phyloP scores from a whole-genome alignment of 1,284 basidiomycete species.

The Trichosporon sp. region DNA sequence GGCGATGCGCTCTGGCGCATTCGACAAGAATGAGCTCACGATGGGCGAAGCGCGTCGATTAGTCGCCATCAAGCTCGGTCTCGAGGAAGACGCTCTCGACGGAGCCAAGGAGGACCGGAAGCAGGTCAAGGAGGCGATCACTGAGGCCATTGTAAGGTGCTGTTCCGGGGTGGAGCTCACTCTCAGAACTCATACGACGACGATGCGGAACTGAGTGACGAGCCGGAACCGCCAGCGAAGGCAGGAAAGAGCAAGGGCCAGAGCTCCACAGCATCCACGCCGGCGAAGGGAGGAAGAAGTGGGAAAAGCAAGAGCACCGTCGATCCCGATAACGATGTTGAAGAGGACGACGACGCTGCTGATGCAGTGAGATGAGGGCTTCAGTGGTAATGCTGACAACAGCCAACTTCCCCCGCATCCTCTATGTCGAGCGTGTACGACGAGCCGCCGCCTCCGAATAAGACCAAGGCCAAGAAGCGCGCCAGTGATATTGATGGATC shows the following conservation, averaged over 20 bases:
- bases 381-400: neutral
- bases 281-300: neutral
- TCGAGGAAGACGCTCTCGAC: slow-evolving; percentile 23
- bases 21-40: slow-evolving; percentile 32
- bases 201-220: slow-evolving; percentile 5
- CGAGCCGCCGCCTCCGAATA: slow-evolving; percentile 7
- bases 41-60: slow-evolving; percentile 25
- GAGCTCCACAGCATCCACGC: neutral
- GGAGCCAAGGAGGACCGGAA: slow-evolving; percentile 28
- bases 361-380: neutral
- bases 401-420: slow-evolving; percentile 1
- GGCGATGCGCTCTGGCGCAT: slow-evolving; percentile 23
- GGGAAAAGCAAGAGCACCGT: neutral
- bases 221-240: neutral
- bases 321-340: neutral
- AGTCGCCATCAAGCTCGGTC: slow-evolving; percentile 25
- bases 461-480: neutral
- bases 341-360: too few relatives aligned
- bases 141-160: slow-evolving; percentile 33
- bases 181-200: slow-evolving; percentile 4
- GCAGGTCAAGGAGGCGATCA: slow-evolving; percentile 45
- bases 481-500: neutral
- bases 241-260: neutral
- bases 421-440: slow-evolving; percentile 21
- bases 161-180: neutral